Evolutionary conservation across 495 filamentous ascomycete genomes (phyloP), one percentile per base, ranked within the genome.

Genomic region (Wilcoxina mikolae): DNA sequence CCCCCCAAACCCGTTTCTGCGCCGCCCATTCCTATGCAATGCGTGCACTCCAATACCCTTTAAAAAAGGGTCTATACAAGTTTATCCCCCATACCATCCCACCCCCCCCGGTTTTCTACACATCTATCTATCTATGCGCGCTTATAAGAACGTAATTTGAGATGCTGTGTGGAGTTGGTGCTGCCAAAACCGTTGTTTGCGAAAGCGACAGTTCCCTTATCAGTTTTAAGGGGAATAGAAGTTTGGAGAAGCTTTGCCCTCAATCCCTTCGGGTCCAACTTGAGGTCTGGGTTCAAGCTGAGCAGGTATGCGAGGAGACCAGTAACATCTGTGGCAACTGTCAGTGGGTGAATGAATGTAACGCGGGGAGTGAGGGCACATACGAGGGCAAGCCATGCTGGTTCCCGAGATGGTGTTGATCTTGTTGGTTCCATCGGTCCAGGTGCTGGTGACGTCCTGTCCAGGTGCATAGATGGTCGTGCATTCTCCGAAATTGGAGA

Each of bases 401-500:
- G 78, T 80, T 39, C 78, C 77, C 56, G 71, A 74, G 46, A 80
- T 66, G 2, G 63, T 68, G 35, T 74, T 73, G 27, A 70, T 70
- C 28, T 67, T 69, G 56, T 70, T 59, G 51, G 25, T 67, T 4
- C 66, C 68, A 3, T 54, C 48, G 59, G 76, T 76, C 57, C 76
- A 77, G 27, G 76, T 76, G 56, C 73, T 76, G 57, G 68, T 72
- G 11, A 81, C 71, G 7, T 60, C 50, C 18, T 60, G 56, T 5
- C 64, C 64, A 0, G 68, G 79, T 39, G 67, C 78, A 63, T 71
- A 82, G 54, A 75, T 69, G 56, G 78, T 77, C 22, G 82, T 78
- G 35, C 72, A 60, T 9, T 56, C 35, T 0, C 80, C 80, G 58
- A 77, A 83, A 69, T 83, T 83, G 60, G 74, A 76, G 68, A 81